Base-by-base conservation (phyloP, 257 asterid genomes). In the Scutellaria baicalensis region DNA sequence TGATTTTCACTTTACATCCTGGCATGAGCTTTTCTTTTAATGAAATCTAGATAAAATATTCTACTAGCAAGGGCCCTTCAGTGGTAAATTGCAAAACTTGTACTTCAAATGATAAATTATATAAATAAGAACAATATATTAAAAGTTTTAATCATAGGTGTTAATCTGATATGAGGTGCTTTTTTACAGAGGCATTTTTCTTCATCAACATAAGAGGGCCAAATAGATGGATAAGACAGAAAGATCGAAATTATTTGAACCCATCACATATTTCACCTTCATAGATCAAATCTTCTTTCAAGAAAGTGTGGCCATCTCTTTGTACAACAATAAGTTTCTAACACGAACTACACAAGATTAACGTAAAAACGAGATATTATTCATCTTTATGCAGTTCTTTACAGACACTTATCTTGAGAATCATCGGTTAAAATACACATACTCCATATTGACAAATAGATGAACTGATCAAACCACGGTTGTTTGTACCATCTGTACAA, bases 401-500 rank as follows among this genome's bases (percentile, higher is more conserved):
- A 68, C 74, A 80, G 36, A 59, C 57, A 64, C 48, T 71, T 68
- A 12, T 60, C 42, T 21, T 6, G 23, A 72, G 67, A 58, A 67
- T 13, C 44, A n/a, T 51, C 16, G 17, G 23, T 63, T 44, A 33
- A 51, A 50, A 69, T 55, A 65, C 52, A 42, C 23, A 7, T 48
- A 56, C 78, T 61, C 54, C 33, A 2, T 27, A 27, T 27, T 5
- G 4, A 27, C 51, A 56, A 31, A 55, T 54, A 38, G 68, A 47
- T 33, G 9, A 42, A 52, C 50, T 40, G 52, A n/a, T 62, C 4
- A 14, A 27, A 27, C 33, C 33, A 27, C 33, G 4, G 33, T 27
- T 45, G 43, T 59, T 21, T 23, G 54, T 23, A 58, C 45, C 10
- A 70, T 62, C 84, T 80, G 81, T 74, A 68, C 8, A n/a, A 51